A percentile compares a stretch with the other conserved stretches of the same genome.
Conservation (phyloP, 768 basidiomycete species). For the Amanita phalloides region DNA sequence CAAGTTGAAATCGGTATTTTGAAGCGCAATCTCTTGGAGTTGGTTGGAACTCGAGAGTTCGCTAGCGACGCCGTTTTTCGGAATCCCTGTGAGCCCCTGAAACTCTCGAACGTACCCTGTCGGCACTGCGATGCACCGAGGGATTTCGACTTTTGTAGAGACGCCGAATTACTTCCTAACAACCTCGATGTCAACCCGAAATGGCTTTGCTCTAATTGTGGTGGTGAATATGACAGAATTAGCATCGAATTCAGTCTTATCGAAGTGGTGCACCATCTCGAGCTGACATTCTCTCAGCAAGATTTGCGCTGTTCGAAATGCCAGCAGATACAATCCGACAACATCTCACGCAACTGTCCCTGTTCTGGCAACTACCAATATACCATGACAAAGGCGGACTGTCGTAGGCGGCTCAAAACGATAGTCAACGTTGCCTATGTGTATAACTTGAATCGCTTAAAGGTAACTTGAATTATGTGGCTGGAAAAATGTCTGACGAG, state of each 20-base stretch:
- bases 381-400: conserved; percentile 63
- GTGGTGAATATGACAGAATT: conserved; percentile 79
- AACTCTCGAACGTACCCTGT: conserved; percentile 81
- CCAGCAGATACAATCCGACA: conserved; percentile 84
- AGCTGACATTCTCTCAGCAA: conserved; percentile 75
- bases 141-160: conserved; percentile 94
- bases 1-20: conserved; percentile 81
- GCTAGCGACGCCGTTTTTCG: conserved; percentile 75
- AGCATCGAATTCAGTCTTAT: conserved; percentile 84
- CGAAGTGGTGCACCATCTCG: conserved; percentile 57
- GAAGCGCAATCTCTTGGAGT: conserved; percentile 81
- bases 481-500: neutral
- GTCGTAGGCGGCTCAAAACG: conserved; percentile 62
- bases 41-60: conserved; percentile 82
- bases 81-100: conserved; percentile 86
- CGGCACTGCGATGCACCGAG: conserved; percentile 74
- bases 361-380: conserved; percentile 83
- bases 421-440: conserved; percentile 76
- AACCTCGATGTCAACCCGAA: conserved; percentile 36
- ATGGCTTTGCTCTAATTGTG: conserved; percentile 67
- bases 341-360: conserved; percentile 72
- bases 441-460: conserved; percentile 57
- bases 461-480: conserved; percentile 28
- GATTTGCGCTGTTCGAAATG: conserved; percentile 87
- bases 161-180: conserved; percentile 68